Evolutionary conservation across 139 green algal genomes (phyloP).

Genomic region (Eudorina sp.): DNA sequence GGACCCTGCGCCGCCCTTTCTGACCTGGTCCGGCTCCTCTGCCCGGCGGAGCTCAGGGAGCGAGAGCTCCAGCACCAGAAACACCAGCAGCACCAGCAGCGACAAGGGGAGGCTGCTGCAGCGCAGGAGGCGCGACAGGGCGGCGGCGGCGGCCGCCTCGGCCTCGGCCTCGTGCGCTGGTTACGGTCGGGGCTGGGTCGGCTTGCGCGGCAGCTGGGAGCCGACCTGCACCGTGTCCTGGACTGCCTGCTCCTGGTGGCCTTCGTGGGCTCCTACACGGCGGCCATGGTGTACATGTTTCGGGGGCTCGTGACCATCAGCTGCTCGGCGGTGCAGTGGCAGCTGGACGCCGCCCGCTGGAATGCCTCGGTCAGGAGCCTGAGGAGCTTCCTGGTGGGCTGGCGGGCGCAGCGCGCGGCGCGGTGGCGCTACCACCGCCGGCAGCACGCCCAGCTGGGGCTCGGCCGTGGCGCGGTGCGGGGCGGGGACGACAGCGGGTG

Average conservation of each 20-base stretch:
- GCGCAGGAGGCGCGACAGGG: not conserved
- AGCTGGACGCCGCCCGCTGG: too few species aligned
- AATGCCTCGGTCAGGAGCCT: too few species aligned
- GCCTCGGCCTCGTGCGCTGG: too few species aligned
- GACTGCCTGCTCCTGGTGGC: too few species aligned
- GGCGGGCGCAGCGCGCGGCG: not conserved
- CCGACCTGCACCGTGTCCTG: too few species aligned
- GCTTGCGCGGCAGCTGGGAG: too few species aligned
- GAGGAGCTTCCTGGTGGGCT: not conserved
- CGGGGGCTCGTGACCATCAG: too few species aligned
- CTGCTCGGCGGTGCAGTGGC: too few species aligned
- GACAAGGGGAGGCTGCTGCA: not conserved
- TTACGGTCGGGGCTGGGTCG: too few species aligned
- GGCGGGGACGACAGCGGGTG: not conserved
- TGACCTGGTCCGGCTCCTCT: not conserved
- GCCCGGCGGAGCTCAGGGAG: not conserved
- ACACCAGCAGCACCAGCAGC: not conserved
- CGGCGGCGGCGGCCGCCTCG: not conserved
- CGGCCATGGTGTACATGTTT: too few species aligned
- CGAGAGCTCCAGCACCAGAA: not conserved
- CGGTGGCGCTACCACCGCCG: not conserved
- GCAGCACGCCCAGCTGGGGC: not conserved
- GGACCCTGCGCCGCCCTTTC: conserved; percentile 12
- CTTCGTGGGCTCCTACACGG: too few species aligned
- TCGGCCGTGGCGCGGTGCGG: too few species aligned